Conservation (phyloP, 306 rosid species). For the Acacia acuminata region DNA sequence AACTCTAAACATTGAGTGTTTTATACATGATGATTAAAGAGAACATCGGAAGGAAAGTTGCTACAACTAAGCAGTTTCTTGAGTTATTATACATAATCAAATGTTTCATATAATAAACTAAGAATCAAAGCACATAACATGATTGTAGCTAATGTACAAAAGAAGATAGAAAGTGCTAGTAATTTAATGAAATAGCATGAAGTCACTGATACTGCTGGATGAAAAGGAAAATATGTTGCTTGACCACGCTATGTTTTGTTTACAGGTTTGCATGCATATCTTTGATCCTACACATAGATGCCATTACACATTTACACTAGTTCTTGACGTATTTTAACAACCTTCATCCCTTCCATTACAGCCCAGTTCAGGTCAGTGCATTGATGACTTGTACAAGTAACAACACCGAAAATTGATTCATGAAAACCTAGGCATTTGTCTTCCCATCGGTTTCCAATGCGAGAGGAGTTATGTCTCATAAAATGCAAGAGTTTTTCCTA, state of each 20-base stretch:
- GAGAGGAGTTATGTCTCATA: too few relatives aligned
- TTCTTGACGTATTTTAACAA: too few relatives aligned
- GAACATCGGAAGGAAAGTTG: conserved; percentile 14
- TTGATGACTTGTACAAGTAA: too few relatives aligned
- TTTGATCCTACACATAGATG: not conserved
- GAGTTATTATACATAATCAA: not conserved
- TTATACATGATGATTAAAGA: not conserved
- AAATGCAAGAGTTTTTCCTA: too few relatives aligned
- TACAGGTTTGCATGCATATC: not conserved
- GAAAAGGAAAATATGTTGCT: not conserved
- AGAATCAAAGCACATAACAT: conserved; percentile 5
- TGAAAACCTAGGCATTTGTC: too few relatives aligned
- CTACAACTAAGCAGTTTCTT: conserved; percentile 7
- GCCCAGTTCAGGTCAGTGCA: too few relatives aligned
- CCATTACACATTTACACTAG: too few relatives aligned
- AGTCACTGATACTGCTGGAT: not conserved
- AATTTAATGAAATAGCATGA: not conserved
- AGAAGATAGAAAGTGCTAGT: not conserved
- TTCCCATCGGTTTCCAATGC: too few relatives aligned
- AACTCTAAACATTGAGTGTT: not conserved
- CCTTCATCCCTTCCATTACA: too few relatives aligned
- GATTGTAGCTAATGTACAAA: not conserved
- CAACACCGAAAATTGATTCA: too few relatives aligned
- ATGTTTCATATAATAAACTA: conserved; percentile 6
- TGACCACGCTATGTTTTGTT: not conserved